Evolutionary conservation across 2,329 filamentous ascomycete genomes (phyloP).

Genomic region (Madurella mycetomatis): DNA sequence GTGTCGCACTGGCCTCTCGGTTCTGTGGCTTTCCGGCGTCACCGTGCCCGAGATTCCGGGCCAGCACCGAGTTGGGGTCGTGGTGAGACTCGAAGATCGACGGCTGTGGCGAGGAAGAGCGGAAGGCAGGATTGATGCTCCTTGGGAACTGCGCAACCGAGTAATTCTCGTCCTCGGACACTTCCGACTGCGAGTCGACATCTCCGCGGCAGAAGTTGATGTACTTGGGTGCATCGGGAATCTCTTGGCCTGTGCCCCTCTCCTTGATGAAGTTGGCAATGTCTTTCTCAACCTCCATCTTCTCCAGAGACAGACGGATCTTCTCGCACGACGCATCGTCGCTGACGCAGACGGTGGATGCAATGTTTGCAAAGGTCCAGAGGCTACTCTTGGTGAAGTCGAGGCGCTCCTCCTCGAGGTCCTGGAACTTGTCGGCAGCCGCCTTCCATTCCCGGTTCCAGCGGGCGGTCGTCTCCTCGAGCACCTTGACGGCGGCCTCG

Average conservation of each 20-base stretch:
- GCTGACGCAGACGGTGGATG: slow-evolving; percentile 95
- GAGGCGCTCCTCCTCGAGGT: slow-evolving; percentile 92
- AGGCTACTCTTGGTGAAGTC: slow-evolving; percentile 97
- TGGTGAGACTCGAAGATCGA: slow-evolving; percentile 91
- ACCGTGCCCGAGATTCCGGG: slow-evolving; percentile 62
- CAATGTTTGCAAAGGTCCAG: slow-evolving; percentile 96
- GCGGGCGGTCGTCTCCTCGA: slow-evolving; percentile 89
- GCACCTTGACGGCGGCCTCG: slow-evolving; percentile 82
- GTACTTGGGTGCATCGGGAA: slow-evolving; percentile 93
- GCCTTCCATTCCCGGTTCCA: slow-evolving; percentile 99
- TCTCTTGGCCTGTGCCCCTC: slow-evolving; percentile 89
- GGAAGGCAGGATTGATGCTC: slow-evolving; percentile 91
- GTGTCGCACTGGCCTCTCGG: slow-evolving; percentile 48
- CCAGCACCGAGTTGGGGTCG: slow-evolving; percentile 72
- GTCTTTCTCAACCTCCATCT: slow-evolving; percentile 95
- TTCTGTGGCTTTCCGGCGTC: slow-evolving; percentile 43
- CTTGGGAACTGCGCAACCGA: slow-evolving; percentile 94
- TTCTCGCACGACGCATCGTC: slow-evolving; percentile 97
- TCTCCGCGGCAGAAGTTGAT: slow-evolving; percentile 98
- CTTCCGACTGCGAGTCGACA: slow-evolving; percentile 74
- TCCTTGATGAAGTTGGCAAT: slow-evolving; percentile 86
- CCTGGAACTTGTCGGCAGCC: slow-evolving; percentile 97
- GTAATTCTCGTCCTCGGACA: slow-evolving; percentile 82
- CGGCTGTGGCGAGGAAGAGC: slow-evolving; percentile 92
- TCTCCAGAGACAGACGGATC: slow-evolving; percentile 85